Conservation (phyloP, 352 stramenopile genomes). For the Phytophthora nicotianae region DNA sequence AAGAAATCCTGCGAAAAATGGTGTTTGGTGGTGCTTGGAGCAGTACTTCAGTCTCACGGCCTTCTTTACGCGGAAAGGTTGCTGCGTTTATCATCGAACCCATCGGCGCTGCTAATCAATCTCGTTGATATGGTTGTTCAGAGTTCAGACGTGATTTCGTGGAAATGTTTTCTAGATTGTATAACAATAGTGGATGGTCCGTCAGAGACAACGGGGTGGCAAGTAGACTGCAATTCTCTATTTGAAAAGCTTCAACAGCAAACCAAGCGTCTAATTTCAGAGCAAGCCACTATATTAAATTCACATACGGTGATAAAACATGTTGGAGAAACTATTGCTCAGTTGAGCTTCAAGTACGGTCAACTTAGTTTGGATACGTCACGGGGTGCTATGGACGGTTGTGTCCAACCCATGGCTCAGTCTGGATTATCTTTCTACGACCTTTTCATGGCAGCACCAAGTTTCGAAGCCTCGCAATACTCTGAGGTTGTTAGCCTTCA, state of each 20-base stretch:
- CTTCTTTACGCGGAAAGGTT: constrained; percentile 32
- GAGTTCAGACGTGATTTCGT: constrained; percentile 4
- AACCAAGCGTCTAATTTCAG: constrained; percentile 8
- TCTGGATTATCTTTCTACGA: constrained; percentile 27
- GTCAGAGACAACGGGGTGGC: background rate
- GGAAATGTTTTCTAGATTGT: constrained; percentile 19
- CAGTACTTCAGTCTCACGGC: constrained; percentile 21
- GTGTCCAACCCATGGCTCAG: constrained; percentile 14
- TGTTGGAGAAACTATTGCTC: constrained; percentile 17
- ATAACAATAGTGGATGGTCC: constrained; percentile 5
- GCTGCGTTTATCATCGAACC: constrained; percentile 14
- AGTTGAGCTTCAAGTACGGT: constrained; percentile 19
- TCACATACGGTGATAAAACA: constrained; percentile 9
- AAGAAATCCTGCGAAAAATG: constrained; percentile 20
- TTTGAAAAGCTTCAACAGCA: constrained; percentile 17
- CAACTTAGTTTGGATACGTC: constrained; percentile 10
- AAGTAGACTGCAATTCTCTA: constrained; percentile 11
- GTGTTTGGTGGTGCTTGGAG: constrained; percentile 25
- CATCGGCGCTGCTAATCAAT: constrained; percentile 13
- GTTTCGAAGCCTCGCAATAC: constrained; percentile 24
- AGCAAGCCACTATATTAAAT: constrained; percentile 11
- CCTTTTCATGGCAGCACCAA: constrained; percentile 17
- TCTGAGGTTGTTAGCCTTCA: constrained; percentile 22
- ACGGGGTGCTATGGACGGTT: background rate
- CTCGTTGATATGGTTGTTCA: constrained; percentile 9